Conservation (phyloP, 768 basidiomycete species). For the Suillus cothurnatus region DNA sequence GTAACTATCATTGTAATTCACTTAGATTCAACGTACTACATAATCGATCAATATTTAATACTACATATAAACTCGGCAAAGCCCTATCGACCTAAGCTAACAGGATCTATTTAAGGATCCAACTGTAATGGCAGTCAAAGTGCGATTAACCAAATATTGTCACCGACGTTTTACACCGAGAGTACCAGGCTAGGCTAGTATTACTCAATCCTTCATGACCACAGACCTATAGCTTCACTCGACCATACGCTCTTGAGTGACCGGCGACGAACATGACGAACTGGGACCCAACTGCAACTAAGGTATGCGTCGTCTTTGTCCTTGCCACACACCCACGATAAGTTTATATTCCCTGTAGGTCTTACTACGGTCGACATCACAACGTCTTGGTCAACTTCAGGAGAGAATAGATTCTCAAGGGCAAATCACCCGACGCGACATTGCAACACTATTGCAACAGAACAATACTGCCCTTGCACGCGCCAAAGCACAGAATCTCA, state of each 20-base stretch:
- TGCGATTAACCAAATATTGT: background rate
- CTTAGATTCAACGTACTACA: background rate
- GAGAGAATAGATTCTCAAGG: constrained; percentile 68
- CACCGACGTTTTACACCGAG: background rate
- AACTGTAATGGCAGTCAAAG: background rate
- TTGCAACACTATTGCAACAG: constrained; percentile 65
- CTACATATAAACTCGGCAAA: background rate
- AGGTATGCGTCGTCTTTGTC: constrained; percentile 21
- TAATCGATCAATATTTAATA: background rate
- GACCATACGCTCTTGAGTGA: background rate
- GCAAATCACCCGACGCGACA: constrained; percentile 64
- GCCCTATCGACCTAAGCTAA: background rate
- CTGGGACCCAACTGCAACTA: constrained; percentile 35
- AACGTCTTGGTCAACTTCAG: constrained; percentile 69
- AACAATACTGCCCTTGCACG: constrained; percentile 65
- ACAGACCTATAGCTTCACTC: background rate
- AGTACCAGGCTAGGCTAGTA: background rate
- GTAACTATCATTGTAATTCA: constrained; percentile 7
- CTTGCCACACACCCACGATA: background rate
- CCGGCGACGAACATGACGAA: constrained; percentile 20
- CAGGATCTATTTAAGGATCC: background rate
- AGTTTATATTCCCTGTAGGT: constrained; percentile 39
- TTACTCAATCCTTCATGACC: background rate
- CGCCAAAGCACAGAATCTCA: constrained; percentile 69
- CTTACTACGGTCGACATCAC: constrained; percentile 63